phyloP scores from a whole-genome alignment of 108 stramenopile genomes.

The Skeletonema tropicum region DNA sequence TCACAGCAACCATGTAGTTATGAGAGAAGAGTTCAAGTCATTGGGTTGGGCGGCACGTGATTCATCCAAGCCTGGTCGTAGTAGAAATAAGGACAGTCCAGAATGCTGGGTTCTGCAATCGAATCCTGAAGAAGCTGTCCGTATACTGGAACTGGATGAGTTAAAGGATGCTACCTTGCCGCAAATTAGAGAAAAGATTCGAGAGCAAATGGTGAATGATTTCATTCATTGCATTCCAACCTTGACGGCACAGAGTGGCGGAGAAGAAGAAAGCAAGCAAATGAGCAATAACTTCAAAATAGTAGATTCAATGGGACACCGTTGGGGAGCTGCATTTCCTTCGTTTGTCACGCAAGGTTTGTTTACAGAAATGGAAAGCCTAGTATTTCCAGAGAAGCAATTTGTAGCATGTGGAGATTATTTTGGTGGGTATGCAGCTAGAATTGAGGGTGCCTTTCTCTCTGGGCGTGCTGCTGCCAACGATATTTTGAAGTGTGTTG shows the following conservation, averaged over 20 bases:
- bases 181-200: slow-evolving; percentile 22
- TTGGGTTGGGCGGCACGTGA: slow-evolving; percentile 43
- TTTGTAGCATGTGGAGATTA: slow-evolving; percentile 50
- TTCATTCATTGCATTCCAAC: slow-evolving; percentile 20
- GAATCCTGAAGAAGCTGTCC: slow-evolving; percentile 15
- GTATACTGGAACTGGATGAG: background rate
- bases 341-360: background rate
- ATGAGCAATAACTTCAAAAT: slow-evolving; percentile 5
- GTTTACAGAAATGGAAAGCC: slow-evolving; percentile 7
- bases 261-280: background rate
- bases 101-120: slow-evolving; percentile 49
- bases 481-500: background rate
- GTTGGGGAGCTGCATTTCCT: slow-evolving; percentile 50
- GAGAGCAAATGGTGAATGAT: slow-evolving; percentile 16
- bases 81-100: slow-evolving; percentile 15
- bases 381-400: slow-evolving; percentile 12
- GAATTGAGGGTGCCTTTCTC: slow-evolving; percentile 39
- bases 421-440: slow-evolving; percentile 26
- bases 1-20: background rate
- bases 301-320: slow-evolving; percentile 24
- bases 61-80: slow-evolving; percentile 48
- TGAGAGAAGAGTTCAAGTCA: slow-evolving; percentile 8
- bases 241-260: background rate
- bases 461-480: slow-evolving; percentile 38
- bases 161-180: background rate